Conservation (phyloP, 2,329 filamentous ascomycete genomes). For the Magnaporthiopsis poae region DNA sequence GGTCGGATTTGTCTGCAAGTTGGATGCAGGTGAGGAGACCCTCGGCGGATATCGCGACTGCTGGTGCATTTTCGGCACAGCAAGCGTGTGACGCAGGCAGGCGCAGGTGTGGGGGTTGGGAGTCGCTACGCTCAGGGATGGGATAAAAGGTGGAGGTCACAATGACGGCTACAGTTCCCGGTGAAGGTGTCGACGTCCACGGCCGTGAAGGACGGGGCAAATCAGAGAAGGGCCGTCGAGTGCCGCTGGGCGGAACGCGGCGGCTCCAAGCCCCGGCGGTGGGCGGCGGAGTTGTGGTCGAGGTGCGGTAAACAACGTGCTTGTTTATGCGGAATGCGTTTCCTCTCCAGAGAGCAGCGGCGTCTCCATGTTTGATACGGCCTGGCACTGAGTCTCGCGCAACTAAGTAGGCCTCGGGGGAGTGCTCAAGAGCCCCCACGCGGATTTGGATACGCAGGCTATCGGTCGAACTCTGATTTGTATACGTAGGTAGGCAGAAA, state of each 20-base stretch:
- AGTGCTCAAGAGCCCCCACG: neutral
- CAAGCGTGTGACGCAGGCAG: slow-evolving; percentile 9
- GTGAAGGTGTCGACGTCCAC: neutral
- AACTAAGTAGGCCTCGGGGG: neutral
- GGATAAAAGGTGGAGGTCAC: neutral
- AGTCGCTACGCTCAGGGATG: slow-evolving; percentile 8
- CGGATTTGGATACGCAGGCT: neutral
- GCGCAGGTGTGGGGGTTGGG: slow-evolving; percentile 5
- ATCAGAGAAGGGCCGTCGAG: neutral
- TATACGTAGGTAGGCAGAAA: neutral
- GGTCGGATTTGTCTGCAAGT: slow-evolving; percentile 60
- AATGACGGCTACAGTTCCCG: neutral
- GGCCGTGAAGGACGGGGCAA: neutral
- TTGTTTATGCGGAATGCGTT: slow-evolving; percentile 3
- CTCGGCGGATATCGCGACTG: slow-evolving; percentile 67
- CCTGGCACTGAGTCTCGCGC: neutral
- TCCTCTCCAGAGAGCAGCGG: slow-evolving; percentile 1
- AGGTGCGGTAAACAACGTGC: neutral
- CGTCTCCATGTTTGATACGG: slow-evolving; percentile 6
- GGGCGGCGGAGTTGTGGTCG: neutral
- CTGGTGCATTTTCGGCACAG: slow-evolving; percentile 66
- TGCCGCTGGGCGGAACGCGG: neutral
- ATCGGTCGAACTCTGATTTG: neutral
- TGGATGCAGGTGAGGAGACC: slow-evolving; percentile 62
- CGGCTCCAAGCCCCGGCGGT: neutral